A percentile compares a stretch with the other conserved stretches of the same genome.
phyloP scores from a whole-genome alignment of 1,284 basidiomycete genomes.

The Apiotrichum gracile region DNA sequence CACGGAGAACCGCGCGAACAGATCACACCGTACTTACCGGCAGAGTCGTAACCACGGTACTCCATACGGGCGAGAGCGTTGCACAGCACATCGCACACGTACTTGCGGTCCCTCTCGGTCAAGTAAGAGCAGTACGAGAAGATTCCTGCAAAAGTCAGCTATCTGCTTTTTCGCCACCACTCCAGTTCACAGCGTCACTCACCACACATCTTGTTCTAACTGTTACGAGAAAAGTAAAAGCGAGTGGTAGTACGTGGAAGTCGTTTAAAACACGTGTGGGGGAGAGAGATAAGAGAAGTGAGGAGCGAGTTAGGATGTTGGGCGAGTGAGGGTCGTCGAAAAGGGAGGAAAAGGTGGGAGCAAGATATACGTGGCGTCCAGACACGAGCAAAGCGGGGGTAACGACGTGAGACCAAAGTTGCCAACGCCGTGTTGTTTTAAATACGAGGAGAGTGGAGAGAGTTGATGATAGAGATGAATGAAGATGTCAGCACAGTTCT shows the following conservation, averaged over 20 bases:
- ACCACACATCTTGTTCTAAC: slow-evolving; percentile 17
- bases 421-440: too few species aligned
- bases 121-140: slow-evolving; percentile 91
- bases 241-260: neutral
- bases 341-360: neutral
- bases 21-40: slow-evolving; percentile 49
- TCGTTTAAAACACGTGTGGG: too few species aligned
- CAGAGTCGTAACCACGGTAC: slow-evolving; percentile 98
- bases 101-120: slow-evolving; percentile 89
- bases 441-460: too few species aligned
- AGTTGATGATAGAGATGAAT: too few species aligned
- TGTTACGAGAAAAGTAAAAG: neutral
- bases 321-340: neutral
- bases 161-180: neutral
- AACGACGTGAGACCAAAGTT: too few species aligned
- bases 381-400: too few species aligned
- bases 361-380: neutral
- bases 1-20: too few species aligned
- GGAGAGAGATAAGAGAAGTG: neutral
- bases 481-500: too few species aligned
- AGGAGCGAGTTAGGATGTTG: neutral
- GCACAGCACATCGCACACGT: slow-evolving; percentile 85
- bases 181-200: neutral
- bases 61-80: slow-evolving; percentile 92
- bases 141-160: slow-evolving; percentile 58